A percentile compares a stretch with the other conserved stretches of the same genome.
Conservation (phyloP, 139 green algal genomes). For the Closterium sp. region DNA sequence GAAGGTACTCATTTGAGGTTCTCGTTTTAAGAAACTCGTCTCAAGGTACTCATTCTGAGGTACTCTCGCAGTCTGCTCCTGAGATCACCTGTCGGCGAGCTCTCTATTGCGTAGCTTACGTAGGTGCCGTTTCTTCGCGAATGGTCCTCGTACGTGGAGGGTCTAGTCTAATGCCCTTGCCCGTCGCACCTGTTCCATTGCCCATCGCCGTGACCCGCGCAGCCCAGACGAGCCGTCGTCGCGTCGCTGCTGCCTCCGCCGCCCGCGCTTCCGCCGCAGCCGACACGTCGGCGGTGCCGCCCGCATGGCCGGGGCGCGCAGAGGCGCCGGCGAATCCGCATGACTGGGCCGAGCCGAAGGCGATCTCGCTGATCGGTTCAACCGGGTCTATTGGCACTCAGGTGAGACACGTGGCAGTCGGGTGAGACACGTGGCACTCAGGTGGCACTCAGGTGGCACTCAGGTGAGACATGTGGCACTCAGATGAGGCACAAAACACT, state of each 20-base stretch:
- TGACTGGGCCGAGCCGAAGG: conserved; percentile 64
- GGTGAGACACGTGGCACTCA: no score
- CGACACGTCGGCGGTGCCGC: conserved; percentile 21
- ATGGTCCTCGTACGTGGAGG: not conserved
- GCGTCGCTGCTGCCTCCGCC: not conserved
- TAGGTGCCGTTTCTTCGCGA: not conserved
- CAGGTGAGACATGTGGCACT: no score
- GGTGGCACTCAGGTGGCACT: no score
- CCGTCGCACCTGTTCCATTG: not conserved
- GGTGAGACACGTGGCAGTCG: not conserved
- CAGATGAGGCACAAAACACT: no score
- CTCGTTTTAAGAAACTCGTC: no score
- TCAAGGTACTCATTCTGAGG: no score
- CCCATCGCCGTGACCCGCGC: not conserved
- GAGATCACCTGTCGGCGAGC: not conserved
- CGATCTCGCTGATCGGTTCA: conserved; percentile 85
- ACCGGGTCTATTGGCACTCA: conserved; percentile 98
- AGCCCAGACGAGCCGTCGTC: not conserved
- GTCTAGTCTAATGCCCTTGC: no score
- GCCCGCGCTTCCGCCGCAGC: not conserved
- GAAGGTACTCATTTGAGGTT: no score
- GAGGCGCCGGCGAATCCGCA: conserved; percentile 50
- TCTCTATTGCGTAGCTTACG: not conserved
- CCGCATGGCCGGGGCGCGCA: conserved; percentile 65
- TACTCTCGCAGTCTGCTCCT: not conserved